Percentiles rank a stretch among this genome's conserved stretches.
These are phyloP conservation scores for Tetrapisispora namnaoensis DNA, from an alignment of 805 yeast genomes.

Conservation along the genomic window DNA sequence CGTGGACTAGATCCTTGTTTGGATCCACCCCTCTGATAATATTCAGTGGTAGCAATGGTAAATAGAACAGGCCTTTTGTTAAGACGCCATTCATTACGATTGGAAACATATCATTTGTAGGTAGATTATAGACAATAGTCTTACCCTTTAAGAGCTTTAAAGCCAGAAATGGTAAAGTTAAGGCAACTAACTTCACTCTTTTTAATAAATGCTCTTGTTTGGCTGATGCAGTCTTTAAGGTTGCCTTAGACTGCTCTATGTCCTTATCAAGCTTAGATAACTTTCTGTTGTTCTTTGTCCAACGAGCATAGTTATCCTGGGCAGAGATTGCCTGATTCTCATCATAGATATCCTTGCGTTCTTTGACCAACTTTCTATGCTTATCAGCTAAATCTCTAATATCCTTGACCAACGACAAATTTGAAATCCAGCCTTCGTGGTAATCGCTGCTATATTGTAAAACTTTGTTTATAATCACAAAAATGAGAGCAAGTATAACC, in stretches of 20 bases:
- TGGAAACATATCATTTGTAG: slow-evolving; percentile 23
- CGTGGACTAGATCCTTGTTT: background rate
- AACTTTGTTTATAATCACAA: slow-evolving; percentile 14
- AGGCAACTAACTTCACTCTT: slow-evolving; percentile 14
- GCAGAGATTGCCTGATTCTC: slow-evolving; percentile 61
- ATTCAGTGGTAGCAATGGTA: slow-evolving; percentile 21
- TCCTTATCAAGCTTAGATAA: slow-evolving; percentile 48
- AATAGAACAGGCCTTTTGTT: slow-evolving; percentile 26
- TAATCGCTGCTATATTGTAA: slow-evolving; percentile 17
- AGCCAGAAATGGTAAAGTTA: slow-evolving; percentile 26
- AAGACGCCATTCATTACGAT: slow-evolving; percentile 22
- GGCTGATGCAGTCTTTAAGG: slow-evolving; percentile 23
- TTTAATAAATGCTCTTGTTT: slow-evolving; percentile 10
- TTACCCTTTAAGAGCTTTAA: slow-evolving; percentile 29
- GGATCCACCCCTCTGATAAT: slow-evolving; percentile 6
- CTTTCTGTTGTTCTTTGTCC: slow-evolving; percentile 85
- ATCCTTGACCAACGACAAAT: slow-evolving; percentile 6
- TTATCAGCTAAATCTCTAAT: slow-evolving; percentile 22
- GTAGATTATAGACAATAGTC: slow-evolving; percentile 22
- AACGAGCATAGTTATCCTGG: slow-evolving; percentile 88
- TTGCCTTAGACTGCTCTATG: slow-evolving; percentile 35
- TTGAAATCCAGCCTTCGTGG: slow-evolving; percentile 15
- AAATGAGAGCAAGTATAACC: slow-evolving; percentile 11
- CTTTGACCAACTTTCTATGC: slow-evolving; percentile 30
- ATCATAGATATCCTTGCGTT: slow-evolving; percentile 39